Conservation (phyloP, 305 asterid species). For the Nicotiana rustica region DNA sequence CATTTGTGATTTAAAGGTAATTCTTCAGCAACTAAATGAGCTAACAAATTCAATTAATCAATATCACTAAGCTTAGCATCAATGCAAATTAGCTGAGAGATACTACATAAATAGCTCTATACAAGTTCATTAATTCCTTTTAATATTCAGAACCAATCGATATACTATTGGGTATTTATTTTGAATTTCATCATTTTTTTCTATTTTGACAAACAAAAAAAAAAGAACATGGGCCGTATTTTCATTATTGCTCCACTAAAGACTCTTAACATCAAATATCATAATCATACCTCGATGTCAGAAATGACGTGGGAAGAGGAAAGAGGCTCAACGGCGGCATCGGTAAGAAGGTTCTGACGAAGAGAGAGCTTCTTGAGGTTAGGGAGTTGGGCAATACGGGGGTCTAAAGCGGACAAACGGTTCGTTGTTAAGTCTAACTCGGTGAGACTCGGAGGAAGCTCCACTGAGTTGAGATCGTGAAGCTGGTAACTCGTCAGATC, state of each 20-base stretch:
- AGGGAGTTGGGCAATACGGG: slow-evolving; percentile 73
- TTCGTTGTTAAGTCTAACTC: slow-evolving; percentile 90
- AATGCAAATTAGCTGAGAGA: not conserved
- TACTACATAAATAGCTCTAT: not conserved
- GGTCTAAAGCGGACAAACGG: slow-evolving; percentile 80
- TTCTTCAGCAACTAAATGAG: not conserved
- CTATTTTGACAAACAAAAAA: no score
- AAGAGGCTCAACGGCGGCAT: slow-evolving; percentile 68
- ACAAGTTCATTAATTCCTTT: not conserved
- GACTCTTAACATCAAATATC: not conserved
- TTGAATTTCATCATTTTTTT: not conserved
- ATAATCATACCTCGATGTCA: slow-evolving; percentile 56
- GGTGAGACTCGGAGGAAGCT: slow-evolving; percentile 63
- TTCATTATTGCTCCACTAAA: no score
- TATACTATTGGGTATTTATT: not conserved
- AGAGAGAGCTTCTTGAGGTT: slow-evolving; percentile 86
- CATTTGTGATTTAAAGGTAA: slow-evolving; percentile 1
- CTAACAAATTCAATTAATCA: slow-evolving; percentile 14
- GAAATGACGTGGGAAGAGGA: slow-evolving; percentile 70
- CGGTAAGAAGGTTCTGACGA: slow-evolving; percentile 83
- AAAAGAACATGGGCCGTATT: no score
- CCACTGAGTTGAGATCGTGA: slow-evolving; percentile 80
- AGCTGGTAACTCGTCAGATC: slow-evolving; percentile 94
- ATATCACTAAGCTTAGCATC: not conserved
- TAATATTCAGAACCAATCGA: not conserved